Conservation (phyloP, 495 filamentous ascomycete genomes). For the Penicillium odoratum region DNA sequence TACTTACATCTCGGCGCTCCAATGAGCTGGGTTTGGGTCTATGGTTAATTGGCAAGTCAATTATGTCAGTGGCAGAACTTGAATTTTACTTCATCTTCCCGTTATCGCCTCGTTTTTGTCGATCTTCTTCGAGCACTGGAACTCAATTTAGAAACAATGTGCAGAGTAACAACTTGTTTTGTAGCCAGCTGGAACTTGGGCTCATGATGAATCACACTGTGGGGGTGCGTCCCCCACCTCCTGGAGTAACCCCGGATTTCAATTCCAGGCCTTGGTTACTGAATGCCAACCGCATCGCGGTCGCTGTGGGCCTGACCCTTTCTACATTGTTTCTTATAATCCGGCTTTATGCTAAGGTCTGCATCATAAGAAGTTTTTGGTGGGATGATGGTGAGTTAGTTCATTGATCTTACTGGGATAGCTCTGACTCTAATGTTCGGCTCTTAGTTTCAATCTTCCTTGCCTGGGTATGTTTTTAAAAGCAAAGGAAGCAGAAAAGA, state of each 20-base stretch:
- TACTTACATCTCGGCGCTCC: too few species aligned
- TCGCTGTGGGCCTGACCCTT: slow-evolving; percentile 14
- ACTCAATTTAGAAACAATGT: too few species aligned
- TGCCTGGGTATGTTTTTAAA: neutral
- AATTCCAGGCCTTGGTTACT: slow-evolving; percentile 23
- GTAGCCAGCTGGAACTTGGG: too few species aligned
- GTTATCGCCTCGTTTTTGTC: too few species aligned
- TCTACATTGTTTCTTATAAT: neutral
- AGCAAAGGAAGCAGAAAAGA: neutral
- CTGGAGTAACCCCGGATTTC: slow-evolving; percentile 17
- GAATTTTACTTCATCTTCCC: too few species aligned
- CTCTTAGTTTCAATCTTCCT: neutral
- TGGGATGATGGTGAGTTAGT: neutral
- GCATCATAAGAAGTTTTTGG: neutral
- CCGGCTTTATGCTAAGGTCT: neutral
- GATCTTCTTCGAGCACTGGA: too few species aligned
- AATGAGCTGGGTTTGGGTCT: too few species aligned
- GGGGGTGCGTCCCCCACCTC: slow-evolving; percentile 11
- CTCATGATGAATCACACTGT: neutral
- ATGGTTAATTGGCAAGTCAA: too few species aligned
- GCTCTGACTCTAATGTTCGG: neutral
- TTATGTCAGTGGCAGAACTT: too few species aligned
- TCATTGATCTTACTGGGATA: too few species aligned
- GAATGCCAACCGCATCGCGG: slow-evolving; percentile 10
- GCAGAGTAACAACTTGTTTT: too few species aligned